phyloP scores from a whole-genome alignment of 306 rosid species.

The Corylus avellana region DNA sequence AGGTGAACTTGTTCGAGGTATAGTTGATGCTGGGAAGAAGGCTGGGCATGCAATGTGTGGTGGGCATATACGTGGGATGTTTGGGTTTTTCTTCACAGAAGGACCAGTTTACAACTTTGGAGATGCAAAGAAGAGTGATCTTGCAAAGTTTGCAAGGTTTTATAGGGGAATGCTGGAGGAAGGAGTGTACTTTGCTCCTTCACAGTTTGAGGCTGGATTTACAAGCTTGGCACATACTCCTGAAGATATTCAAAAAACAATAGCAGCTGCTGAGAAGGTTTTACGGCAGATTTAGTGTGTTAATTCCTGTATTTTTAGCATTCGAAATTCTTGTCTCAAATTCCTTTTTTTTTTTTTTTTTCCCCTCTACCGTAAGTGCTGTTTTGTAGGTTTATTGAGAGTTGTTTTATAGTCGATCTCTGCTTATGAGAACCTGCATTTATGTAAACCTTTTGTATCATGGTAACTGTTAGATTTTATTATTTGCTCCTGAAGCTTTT shows the following conservation, averaged over 20 bases:
- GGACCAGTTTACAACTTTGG: conserved; percentile 82
- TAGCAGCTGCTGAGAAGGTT: conserved; percentile 94
- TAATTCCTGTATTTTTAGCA: conserved; percentile 12
- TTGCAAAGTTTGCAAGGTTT: conserved; percentile 75
- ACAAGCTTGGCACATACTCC: conserved; percentile 90
- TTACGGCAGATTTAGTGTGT: conserved; percentile 56
- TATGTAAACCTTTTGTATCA: background rate
- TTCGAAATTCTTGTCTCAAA: background rate
- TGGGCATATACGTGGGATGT: conserved; percentile 86
- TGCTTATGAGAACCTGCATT: background rate
- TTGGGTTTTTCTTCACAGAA: conserved; percentile 90
- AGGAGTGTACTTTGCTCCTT: conserved; percentile 95
- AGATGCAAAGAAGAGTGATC: conserved; percentile 86
- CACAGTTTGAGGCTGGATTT: conserved; percentile 96
- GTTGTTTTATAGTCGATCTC: background rate
- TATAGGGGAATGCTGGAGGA: conserved; percentile 86
- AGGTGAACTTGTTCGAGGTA: conserved; percentile 71
- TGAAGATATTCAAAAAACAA: conserved; percentile 78
- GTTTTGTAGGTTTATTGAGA: conserved; percentile 11
- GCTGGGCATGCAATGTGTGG: conserved; percentile 93
- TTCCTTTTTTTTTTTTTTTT: background rate
- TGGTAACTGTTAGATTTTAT: background rate
- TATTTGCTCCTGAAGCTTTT: too few relatives aligned
- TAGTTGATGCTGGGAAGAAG: conserved; percentile 74
- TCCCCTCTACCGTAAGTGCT: background rate